Percentiles rank a stretch among this genome's conserved stretches.
These are phyloP conservation scores for Amniculicola lignicola DNA, from an alignment of 495 filamentous ascomycete genomes.

Conservation along the genomic window DNA sequence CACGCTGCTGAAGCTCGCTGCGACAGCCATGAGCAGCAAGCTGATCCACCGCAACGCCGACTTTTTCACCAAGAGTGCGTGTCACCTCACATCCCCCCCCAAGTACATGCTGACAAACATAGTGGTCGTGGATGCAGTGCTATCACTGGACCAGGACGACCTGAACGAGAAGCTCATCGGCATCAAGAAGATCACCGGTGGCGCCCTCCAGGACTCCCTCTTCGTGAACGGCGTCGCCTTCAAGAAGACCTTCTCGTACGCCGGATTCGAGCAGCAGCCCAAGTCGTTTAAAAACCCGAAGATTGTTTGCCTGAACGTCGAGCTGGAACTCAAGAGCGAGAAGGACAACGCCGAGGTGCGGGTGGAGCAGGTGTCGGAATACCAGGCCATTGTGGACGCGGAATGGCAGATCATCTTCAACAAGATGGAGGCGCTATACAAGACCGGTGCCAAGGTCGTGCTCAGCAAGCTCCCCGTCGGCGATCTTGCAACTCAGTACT, in stretches of 20 bases:
- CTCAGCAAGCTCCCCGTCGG: conserved; percentile 96
- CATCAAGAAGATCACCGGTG: conserved; percentile 95
- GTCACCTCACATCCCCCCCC: neutral
- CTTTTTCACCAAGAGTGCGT: conserved; percentile 86
- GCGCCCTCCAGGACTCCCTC: conserved; percentile 91
- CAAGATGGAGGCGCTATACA: conserved; percentile 90
- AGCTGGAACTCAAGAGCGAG: conserved; percentile 95
- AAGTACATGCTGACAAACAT: neutral
- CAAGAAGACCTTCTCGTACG: conserved; percentile 99
- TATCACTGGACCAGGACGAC: conserved; percentile 95
- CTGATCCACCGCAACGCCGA: conserved; percentile 94
- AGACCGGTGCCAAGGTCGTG: conserved; percentile 93
- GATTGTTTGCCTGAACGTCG: conserved; percentile 95
- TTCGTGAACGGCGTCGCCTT: conserved; percentile 98
- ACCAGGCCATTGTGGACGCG: conserved; percentile 97
- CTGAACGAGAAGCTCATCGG: conserved; percentile 97
- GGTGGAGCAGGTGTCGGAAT: conserved; percentile 97
- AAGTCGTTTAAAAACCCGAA: conserved; percentile 91
- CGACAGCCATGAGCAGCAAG: conserved; percentile 99
- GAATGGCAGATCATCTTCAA: conserved; percentile 99
- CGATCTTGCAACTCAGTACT: conserved; percentile 93
- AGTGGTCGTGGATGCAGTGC: conserved; percentile 93
- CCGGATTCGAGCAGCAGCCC: conserved; percentile 98
- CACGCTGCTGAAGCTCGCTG: conserved; percentile 83
- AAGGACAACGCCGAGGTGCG: conserved; percentile 99